Percentiles rank a stretch among this genome's conserved stretches.
Conservation (phyloP, 2,329 filamentous ascomycete genomes). For the Penicillium fuscoglaucum region DNA sequence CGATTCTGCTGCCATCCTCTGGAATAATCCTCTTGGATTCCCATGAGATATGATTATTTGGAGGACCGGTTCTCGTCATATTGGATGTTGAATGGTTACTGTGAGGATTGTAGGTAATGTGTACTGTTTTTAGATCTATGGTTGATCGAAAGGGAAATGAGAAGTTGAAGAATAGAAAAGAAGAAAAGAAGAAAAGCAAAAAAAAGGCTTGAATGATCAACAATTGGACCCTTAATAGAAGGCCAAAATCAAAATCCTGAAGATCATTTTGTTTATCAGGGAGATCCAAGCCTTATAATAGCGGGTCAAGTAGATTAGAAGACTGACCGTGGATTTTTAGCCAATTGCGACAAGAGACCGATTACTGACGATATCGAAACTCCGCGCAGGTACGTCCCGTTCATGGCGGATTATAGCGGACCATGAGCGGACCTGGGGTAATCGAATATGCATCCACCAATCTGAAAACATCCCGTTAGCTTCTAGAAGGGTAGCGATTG, state of each 20-base stretch:
- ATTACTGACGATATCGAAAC: constrained; percentile 28
- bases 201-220: constrained; percentile 14
- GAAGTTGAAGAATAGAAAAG: not conserved
- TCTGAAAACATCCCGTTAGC: constrained; percentile 13
- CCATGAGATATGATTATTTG: constrained; percentile 29
- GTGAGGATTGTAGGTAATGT: not conserved
- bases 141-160: constrained; percentile 5
- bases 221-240: constrained; percentile 20
- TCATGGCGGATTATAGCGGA: constrained; percentile 6
- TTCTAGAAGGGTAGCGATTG: constrained; percentile 27
- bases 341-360: constrained; percentile 30
- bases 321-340: constrained; percentile 1
- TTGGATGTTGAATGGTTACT: constrained; percentile 1
- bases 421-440: constrained; percentile 33
- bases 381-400: constrained; percentile 28
- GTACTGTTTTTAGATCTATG: constrained; percentile 11
- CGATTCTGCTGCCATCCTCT: constrained; percentile 27
- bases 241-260: constrained; percentile 20
- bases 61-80: constrained; percentile 31
- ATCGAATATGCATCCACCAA: constrained; percentile 24
- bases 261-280: constrained; percentile 26
- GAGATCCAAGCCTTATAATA: constrained; percentile 27
- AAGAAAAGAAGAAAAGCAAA: not conserved
- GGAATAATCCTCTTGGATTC: constrained; percentile 29
- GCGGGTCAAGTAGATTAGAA: constrained; percentile 14